Evolutionary conservation across 2,329 filamentous ascomycete species (phyloP), one percentile per base, ranked within the genome.

Genomic region (Neofusicoccum sp.): DNA sequence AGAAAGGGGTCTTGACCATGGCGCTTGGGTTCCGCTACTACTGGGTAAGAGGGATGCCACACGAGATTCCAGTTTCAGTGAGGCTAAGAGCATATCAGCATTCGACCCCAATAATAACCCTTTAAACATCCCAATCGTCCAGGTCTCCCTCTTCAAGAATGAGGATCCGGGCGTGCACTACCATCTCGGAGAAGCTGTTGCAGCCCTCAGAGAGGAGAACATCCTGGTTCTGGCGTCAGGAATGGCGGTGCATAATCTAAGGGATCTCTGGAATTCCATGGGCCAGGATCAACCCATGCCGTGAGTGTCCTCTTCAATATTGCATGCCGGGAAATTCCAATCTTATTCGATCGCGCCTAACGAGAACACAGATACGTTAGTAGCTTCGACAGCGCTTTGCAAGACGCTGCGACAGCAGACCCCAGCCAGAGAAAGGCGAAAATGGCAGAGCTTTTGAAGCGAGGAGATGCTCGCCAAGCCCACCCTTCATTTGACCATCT

Each of bases 1-100:
- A 0, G 80, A 83, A 47, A 78, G 89, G 41, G 89, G 89, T 0
- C 78, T 91, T 1, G 89, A 92, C 67, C 89, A 92, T 69, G 89
- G 89, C 20, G 88, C 91, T 26, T 92, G 88, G 80, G 86, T 84
- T 0, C 84, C 84, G 9, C 91, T 91, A 71, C 82, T 81, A 64
- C 78, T 74, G 63, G 76, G 78, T 80, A 72, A 34, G 51, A 30
- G 14, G 2, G 16, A 2, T 9, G 77, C 73, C 38, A 34, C 34
- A n/a, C 14, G 5, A 24, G 20, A 7, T 3, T 1, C 9, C 9
- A 28, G 30, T 3, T 3, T n/a, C 44, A 40, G 16, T 43, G 16
- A n/a, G 44, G 48, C 44, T 59, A 26, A 30, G 54, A 49, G 16
- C n/a, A 26, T 43, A 65, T 68, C 61, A 63, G 72, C 72, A 5